These are phyloP conservation scores for Colletotrichum sp. DNA, from an alignment of 2,329 filamentous ascomycete genomes.

Conservation along the genomic window DNA sequence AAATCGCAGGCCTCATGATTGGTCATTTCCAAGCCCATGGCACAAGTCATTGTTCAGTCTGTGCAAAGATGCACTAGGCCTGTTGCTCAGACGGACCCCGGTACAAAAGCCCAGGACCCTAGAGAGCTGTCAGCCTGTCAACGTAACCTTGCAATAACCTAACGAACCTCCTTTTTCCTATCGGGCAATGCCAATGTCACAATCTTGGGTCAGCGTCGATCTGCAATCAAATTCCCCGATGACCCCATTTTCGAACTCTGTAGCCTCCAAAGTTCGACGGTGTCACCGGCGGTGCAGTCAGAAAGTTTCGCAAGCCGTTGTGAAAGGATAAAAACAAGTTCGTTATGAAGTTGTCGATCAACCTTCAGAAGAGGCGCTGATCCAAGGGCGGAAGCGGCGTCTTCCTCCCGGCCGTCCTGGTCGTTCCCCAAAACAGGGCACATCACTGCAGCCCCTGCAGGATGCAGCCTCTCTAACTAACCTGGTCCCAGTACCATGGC, in stretches of 20 bases:
- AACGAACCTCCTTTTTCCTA: not conserved
- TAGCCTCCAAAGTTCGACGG: not conserved
- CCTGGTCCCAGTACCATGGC: not conserved
- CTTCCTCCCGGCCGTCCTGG: not conserved
- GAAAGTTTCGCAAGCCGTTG: not conserved
- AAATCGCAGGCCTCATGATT: not conserved
- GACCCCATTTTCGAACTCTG: not conserved
- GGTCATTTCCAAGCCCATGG: not conserved
- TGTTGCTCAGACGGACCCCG: not conserved
- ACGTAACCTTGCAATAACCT: not conserved
- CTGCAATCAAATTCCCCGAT: conserved; percentile 7
- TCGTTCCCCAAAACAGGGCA: not conserved
- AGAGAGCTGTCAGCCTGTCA: not conserved
- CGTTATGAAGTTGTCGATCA: not conserved
- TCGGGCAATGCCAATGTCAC: not conserved
- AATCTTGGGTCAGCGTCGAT: not conserved
- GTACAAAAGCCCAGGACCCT: not conserved
- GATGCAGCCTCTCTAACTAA: not conserved
- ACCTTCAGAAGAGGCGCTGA: not conserved
- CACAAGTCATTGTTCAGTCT: not conserved
- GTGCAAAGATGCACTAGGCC: not conserved
- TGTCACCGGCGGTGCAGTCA: not conserved
- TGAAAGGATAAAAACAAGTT: not conserved
- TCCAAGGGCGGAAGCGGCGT: not conserved
- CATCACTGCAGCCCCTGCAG: not conserved